Percentiles rank a stretch among this genome's conserved stretches.
phyloP scores from a whole-genome alignment of 176 grass and related monocot species.

The maize (Zea mays) region DNA sequence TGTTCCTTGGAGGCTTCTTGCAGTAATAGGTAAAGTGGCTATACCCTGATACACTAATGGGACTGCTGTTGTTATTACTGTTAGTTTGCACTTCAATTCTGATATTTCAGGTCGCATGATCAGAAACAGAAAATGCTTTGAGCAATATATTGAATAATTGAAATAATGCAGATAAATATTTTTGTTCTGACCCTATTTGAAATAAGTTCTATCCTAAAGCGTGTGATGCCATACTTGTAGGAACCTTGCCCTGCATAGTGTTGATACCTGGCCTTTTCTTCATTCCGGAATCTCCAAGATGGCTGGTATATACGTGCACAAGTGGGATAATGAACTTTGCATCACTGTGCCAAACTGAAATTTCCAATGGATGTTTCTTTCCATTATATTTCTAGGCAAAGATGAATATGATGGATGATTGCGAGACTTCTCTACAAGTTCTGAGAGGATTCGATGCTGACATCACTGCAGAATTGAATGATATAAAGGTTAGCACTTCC shows the following conservation, averaged over 20 bases:
- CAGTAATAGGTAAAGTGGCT: conserved; percentile 68
- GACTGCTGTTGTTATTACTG: background rate
- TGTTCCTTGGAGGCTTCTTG: conserved; percentile 87
- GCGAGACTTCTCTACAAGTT: conserved; percentile 90
- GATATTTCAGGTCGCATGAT: background rate
- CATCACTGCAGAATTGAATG: conserved; percentile 80
- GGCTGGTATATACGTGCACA: conserved; percentile 69
- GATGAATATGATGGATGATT: conserved; percentile 85
- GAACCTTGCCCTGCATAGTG: conserved; percentile 76
- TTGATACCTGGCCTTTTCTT: conserved; percentile 91
- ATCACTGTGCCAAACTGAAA: conserved; percentile 12
- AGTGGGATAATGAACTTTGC: background rate
- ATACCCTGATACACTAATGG: background rate
- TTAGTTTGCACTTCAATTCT: background rate
- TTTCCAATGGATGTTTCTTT: background rate
- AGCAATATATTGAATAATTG: background rate
- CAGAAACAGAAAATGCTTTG: background rate
- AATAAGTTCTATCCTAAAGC: background rate
- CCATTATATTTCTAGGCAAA: conserved; percentile 62
- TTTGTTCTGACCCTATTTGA: background rate
- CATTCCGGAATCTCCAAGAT: conserved; percentile 94
- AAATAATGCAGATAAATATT: background rate
- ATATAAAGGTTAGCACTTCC: conserved; percentile 64
- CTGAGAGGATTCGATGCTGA: conserved; percentile 94
- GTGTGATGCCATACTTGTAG: conserved; percentile 41